Evolutionary conservation across 2,329 filamentous ascomycete species (phyloP), one percentile per base, ranked within the genome.

Genomic region (Fusarium sp.): DNA sequence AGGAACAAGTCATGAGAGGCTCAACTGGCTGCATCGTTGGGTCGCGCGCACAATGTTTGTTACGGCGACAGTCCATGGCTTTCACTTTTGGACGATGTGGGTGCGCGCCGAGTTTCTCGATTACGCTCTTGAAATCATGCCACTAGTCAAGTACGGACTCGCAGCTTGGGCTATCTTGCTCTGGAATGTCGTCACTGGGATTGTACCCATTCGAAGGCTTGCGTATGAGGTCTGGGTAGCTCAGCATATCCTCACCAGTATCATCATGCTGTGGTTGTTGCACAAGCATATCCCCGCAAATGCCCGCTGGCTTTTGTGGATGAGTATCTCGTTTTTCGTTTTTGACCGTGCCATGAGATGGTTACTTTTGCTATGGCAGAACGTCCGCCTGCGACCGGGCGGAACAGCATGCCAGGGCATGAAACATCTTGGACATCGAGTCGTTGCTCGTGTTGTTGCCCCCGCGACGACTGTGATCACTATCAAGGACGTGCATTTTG

Each of bases 21-120:
- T 93, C 60, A 92, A 92, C 76, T 93, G 91, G 91, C 78, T 92
- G 53, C 91, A 93, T 73, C 85, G 91, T 63, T 93, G 91, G 91
- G 87, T 90, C 11, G 89, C 88, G 5, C 85, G 91, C 61, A 91
- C 89, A 57, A 87, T 93, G 80, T 85, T 93, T 36, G 80, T 92
- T 17, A 92, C 89, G 0, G 88, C 87, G 3, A 89, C 89, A 1
- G 84, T 92, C 5, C 91, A 93, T 71, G 90, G 91, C 62, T 91
- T 88, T 70, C 88, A 91, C 76, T 93, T 92, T 76, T 89, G 89
- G 79, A 80, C 81, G 4, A 85, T 90, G 73, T 93, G 90, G 88
- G 84, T 84, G 26, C 80, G 81, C 13, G 84, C 87, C 56, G 86
- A 87, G 60, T 88, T 91, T 60, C 83, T 92, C 31, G 78, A 85